Evolutionary conservation across 2,329 filamentous ascomycete species (phyloP).

Genomic region (Ambrosiella beaveri): DNA sequence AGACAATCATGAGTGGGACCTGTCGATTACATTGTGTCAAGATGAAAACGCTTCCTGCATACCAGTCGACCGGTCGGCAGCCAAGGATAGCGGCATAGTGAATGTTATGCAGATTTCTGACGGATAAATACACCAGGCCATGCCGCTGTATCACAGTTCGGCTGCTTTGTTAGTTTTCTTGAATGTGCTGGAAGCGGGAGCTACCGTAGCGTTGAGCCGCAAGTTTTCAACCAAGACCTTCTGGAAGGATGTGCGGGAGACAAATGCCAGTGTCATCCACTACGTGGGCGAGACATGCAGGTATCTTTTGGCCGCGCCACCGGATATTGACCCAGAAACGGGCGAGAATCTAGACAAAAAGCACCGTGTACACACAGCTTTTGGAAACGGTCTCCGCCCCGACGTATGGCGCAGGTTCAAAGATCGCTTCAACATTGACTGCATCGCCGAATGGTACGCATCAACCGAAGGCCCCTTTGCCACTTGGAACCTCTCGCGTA

Average conservation of each 20-base stretch:
- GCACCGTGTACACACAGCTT: slow-evolving; percentile 56
- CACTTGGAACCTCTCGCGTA: slow-evolving; percentile 56
- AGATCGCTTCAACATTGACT: slow-evolving; percentile 57
- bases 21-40: not conserved
- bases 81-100: not conserved
- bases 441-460: slow-evolving; percentile 66
- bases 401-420: slow-evolving; percentile 78
- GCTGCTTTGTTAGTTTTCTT: slow-evolving; percentile 53
- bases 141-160: slow-evolving; percentile 80
- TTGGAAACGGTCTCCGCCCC: slow-evolving; percentile 71
- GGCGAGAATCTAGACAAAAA: slow-evolving; percentile 53
- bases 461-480: slow-evolving; percentile 55
- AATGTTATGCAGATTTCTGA: not conserved
- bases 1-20: not conserved
- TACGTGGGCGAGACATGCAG: slow-evolving; percentile 81
- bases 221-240: slow-evolving; percentile 65
- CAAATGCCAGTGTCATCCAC: slow-evolving; percentile 58
- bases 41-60: not conserved
- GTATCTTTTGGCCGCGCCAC: slow-evolving; percentile 55
- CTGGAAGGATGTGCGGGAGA: slow-evolving; percentile 57
- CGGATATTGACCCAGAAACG: slow-evolving; percentile 42
- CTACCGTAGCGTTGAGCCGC: slow-evolving; percentile 53
- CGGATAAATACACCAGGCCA: slow-evolving; percentile 34
- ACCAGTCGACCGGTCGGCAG: not conserved
- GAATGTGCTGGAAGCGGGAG: slow-evolving; percentile 40